Percentiles rank a stretch among this genome's conserved stretches.
Conservation (phyloP, 768 basidiomycete species). For the Cystobasidiopsis lactophilus region DNA sequence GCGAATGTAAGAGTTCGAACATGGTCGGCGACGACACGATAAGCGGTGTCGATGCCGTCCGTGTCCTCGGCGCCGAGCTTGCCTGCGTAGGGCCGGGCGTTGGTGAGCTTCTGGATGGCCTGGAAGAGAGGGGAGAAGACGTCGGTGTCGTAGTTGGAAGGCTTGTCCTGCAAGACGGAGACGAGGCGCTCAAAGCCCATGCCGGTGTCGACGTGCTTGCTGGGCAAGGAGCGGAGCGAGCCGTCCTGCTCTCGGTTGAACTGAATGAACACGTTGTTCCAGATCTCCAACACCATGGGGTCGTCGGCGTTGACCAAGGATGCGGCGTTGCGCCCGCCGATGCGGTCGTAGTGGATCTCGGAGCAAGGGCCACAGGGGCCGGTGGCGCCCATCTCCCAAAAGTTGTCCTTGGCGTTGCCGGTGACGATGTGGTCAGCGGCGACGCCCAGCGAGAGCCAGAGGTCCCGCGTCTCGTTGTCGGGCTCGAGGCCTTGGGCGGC, state of each 20-base stretch:
- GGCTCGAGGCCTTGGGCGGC: slow-evolving; percentile 58
- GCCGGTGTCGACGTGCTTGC: slow-evolving; percentile 92
- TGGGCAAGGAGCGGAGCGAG: slow-evolving; percentile 53
- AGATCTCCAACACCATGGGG: slow-evolving; percentile 89
- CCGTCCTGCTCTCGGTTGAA: slow-evolving; percentile 88
- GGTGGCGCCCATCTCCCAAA: slow-evolving; percentile 99
- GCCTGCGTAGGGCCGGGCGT: slow-evolving; percentile 66
- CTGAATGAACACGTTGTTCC: slow-evolving; percentile 99
- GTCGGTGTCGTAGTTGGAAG: slow-evolving; percentile 96
- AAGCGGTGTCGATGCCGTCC: slow-evolving; percentile 92
- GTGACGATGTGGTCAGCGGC: slow-evolving; percentile 74
- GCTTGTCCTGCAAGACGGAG: slow-evolving; percentile 68
- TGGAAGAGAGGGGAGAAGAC: slow-evolving; percentile 73
- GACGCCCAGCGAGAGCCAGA: slow-evolving; percentile 75
- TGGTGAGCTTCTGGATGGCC: slow-evolving; percentile 68
- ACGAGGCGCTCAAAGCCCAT: slow-evolving; percentile 99
- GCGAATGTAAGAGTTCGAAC: slow-evolving; percentile 88
- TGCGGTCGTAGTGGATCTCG: slow-evolving; percentile 90
- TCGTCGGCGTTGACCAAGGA: slow-evolving; percentile 88
- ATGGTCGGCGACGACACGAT: slow-evolving; percentile 91
- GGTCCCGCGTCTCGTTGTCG: slow-evolving; percentile 66
- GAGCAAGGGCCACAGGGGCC: slow-evolving; percentile 97
- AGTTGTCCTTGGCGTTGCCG: slow-evolving; percentile 90
- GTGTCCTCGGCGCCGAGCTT: slow-evolving; percentile 84
- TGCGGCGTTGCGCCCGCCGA: slow-evolving; percentile 89